Base-by-base conservation (phyloP, 805 yeast genomes). In the Lipomyces starkeyi region DNA sequence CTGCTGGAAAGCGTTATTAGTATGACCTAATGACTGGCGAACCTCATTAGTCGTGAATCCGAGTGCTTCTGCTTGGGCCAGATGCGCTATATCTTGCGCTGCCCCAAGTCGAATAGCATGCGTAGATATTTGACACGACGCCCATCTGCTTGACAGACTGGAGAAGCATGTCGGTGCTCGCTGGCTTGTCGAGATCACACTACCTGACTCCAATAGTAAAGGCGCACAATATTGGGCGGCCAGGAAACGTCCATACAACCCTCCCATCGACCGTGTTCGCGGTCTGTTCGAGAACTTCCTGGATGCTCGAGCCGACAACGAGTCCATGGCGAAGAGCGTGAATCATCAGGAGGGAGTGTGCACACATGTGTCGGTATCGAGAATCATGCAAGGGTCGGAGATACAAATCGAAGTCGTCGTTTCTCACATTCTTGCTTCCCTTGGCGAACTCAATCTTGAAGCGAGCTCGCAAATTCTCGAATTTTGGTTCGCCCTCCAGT, bases 401-500 rank as follows among this genome's bases (percentile, higher is more conserved):
- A 40, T 40, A 40, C 20, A 40, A 40, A 2, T 40, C 47, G 7
- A 14, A 7, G 7, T 40, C n/a, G 20, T 40, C 7, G 47, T 40
- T 40, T 40, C 47, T 40, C n/a, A 40, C n/a, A 17, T 40, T 17
- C n/a, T 40, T 40, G 47, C 47, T 40, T 1, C 47, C 47, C 47
- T 40, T 40, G 47, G n/a, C n/a, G 47, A 40, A 40, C 47, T 40
- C 47, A 40, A 40, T 13, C n/a, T 5, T 40, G 47, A 40, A 17
- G 20, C 3, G 47, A 13, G n/a, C 47, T 17, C 47, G 20, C n/a
- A 40, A 40, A 40, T 40, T 40, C 47, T 40, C 47, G 20, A 40
- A 40, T 40, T 40, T 40, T 40, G 47, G n/a, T 40, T 14, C 47
- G 47, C 47, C 47, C 47, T 40, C 47, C 47, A 40, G 47, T 40